These are phyloP conservation scores for Taxawa tesnikishii DNA, from an alignment of 2,329 filamentous ascomycete genomes.

Conservation along the genomic window DNA sequence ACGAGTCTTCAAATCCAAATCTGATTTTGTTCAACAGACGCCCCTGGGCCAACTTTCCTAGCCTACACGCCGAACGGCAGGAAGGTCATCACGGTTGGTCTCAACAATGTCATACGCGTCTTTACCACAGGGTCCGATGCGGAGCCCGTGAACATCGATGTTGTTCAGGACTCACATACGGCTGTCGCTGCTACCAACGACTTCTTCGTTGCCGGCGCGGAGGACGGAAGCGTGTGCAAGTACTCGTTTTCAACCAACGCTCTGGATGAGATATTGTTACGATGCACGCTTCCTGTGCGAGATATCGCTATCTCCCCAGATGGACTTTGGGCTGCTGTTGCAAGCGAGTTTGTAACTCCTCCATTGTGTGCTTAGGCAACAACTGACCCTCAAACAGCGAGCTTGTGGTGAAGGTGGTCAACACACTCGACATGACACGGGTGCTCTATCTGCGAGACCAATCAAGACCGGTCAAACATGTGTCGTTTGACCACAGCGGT, in stretches of 20 bases:
- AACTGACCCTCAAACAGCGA: conserved; percentile 41
- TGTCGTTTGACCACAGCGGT: conserved; percentile 75
- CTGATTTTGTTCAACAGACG: no score
- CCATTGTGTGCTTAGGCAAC: conserved; percentile 4
- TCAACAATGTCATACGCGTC: conserved; percentile 85
- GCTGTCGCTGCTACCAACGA: conserved; percentile 65
- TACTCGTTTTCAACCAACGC: conserved; percentile 66
- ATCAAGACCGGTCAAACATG: conserved; percentile 74
- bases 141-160: conserved; percentile 85
- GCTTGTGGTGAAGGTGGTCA: conserved; percentile 79
- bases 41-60: conserved; percentile 73
- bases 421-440: conserved; percentile 62
- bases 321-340: conserved; percentile 78
- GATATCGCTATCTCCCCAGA: conserved; percentile 76
- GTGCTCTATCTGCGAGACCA: conserved; percentile 76
- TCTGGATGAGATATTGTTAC: conserved; percentile 72
- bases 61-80: conserved; percentile 82
- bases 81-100: conserved; percentile 79
- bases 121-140: conserved; percentile 87
- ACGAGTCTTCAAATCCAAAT: conserved; percentile 7
- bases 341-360: conserved; percentile 60
- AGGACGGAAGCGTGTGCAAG: conserved; percentile 91
- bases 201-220: conserved; percentile 79
- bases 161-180: conserved; percentile 76
- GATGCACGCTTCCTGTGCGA: conserved; percentile 74